Base-by-base conservation (phyloP, 805 yeast genomes). In the Starmerella powellii region DNA sequence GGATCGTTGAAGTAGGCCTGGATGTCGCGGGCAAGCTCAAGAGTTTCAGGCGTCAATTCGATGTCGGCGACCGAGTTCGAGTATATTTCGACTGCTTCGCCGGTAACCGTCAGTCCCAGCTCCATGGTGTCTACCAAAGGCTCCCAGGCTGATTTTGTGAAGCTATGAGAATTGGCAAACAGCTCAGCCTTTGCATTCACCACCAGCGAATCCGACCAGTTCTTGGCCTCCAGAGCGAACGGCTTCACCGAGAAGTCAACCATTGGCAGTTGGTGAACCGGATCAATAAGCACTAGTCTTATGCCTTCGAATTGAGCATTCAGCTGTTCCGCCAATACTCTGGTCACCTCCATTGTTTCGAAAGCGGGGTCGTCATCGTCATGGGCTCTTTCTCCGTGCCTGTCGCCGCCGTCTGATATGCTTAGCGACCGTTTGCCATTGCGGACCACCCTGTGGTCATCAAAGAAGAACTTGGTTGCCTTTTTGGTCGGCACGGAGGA, bases 121-220 rank as follows among this genome's bases (percentile, higher is more conserved):
- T 84, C 78, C 82, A 94, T 81, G 0, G 88, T 79, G 55, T 91
- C 98, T 38, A 91, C 59, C 35, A 91, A 64, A 0, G 98, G 96
- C 55, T 91, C 97, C 97, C 98, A 87, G 0, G 85, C 73, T 3
- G 95, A 86, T 47, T 81, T 75, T 0, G 95, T 74, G 58, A 87
- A 87, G 58, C 86, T 86, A 66, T 81, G 87, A 17, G 84, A 74
- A 59, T 84, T 86, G 8, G 81, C 71, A 46, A 65, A 72, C 0
- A 85, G 69, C 46, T 75, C 81, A 28, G 86, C 60, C 20, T 73
- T 71, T 0, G 80, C 67, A 43, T 75, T 76, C 1, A 84, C 81
- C 51, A 76, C 78, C 41, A 87, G 60, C 46, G 82, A 87, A 1
- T 87, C 76, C 0, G 94, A 80, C 96, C 96, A 87, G 53, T 87